Evolutionary conservation across 2,329 filamentous ascomycete species (phyloP).

Genomic region (Epichloe coenophiala): DNA sequence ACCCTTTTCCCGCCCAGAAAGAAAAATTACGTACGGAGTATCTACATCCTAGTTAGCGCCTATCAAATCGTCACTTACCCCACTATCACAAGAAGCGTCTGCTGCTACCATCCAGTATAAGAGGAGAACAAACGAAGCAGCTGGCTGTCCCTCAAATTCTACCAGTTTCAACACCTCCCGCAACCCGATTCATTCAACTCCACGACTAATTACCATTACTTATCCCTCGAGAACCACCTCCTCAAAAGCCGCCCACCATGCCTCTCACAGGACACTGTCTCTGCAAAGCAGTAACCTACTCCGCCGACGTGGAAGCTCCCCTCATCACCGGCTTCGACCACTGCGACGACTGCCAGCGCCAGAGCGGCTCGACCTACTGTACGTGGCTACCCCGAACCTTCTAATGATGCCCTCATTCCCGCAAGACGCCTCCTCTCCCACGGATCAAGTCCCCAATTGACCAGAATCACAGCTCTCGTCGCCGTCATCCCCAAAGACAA

Average conservation of each 20-base stretch:
- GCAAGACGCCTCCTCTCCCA: neutral
- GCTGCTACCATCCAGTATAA: neutral
- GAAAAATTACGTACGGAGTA: neutral
- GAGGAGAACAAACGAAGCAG: conserved; percentile 2
- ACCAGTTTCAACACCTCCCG: neutral
- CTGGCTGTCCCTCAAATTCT: neutral
- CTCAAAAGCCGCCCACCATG: conserved; percentile 31
- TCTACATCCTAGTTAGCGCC: neutral
- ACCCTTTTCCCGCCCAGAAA: too few species aligned
- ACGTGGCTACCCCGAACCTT: conserved; percentile 12
- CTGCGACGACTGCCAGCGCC: conserved; percentile 61
- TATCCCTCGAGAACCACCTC: too few species aligned
- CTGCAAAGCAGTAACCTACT: conserved; percentile 60
- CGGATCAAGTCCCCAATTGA: neutral
- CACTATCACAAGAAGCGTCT: conserved; percentile 6
- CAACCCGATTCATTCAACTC: neutral
- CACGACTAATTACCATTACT: neutral
- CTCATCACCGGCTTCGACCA: conserved; percentile 52
- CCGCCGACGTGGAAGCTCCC: conserved; percentile 36
- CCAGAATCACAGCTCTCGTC: conserved; percentile 40
- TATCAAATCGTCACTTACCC: conserved; percentile 11
- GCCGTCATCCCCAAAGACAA: conserved; percentile 53
- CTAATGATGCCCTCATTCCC: neutral
- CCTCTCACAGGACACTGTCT: conserved; percentile 57
- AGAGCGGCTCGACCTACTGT: conserved; percentile 57